Evolutionary conservation across 768 basidiomycete genomes (phyloP).

Genomic region (Solioccasus polychromus): DNA sequence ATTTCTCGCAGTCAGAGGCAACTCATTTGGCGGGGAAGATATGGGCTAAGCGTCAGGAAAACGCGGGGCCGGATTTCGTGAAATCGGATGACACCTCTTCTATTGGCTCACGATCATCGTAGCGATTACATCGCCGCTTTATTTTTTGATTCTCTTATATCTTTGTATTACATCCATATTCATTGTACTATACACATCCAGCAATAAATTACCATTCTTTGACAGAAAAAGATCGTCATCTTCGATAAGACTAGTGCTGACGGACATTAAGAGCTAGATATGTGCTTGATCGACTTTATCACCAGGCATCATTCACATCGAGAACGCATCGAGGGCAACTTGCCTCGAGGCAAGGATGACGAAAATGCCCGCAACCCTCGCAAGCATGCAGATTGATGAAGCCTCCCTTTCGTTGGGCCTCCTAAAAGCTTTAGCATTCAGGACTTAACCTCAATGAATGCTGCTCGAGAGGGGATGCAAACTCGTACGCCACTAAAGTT

Average conservation of each 20-base stretch:
- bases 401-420: neutral
- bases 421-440: neutral
- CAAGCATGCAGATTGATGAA: neutral
- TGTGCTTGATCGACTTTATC: no score
- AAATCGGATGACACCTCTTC: constrained; percentile 19
- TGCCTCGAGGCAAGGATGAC: constrained; percentile 11
- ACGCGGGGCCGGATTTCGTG: constrained; percentile 21
- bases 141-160: constrained; percentile 1
- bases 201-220: constrained; percentile 1
- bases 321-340: no score
- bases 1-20: constrained; percentile 20
- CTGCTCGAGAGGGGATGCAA: constrained; percentile 7
- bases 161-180: constrained; percentile 7
- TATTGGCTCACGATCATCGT: constrained; percentile 6
- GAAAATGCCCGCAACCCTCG: constrained; percentile 15
- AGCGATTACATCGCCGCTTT: neutral
- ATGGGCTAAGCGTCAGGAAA: constrained; percentile 21
- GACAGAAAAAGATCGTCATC: constrained; percentile 3
- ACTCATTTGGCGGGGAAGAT: constrained; percentile 22
- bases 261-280: no score
- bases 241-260: no score
- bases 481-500: neutral
- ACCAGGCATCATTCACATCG: constrained; percentile 8
- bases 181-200: neutral
- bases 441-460: constrained; percentile 1